Base-by-base conservation (phyloP, 352 stramenopile species). In the Pythium folliculosum region DNA sequence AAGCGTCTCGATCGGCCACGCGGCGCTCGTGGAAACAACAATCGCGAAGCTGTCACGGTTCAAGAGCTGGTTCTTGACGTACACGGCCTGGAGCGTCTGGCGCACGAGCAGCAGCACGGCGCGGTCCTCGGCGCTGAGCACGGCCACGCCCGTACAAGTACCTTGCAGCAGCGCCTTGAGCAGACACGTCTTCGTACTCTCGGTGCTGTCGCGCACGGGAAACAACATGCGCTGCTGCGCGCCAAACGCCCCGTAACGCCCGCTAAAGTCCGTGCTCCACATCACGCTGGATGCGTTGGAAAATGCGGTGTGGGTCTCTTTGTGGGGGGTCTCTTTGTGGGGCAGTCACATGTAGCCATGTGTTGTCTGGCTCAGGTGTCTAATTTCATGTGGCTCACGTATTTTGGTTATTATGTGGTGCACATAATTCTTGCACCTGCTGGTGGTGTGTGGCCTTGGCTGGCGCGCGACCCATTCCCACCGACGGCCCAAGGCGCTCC, bases 221-320 rank as follows among this genome's bases (percentile, higher is more conserved):
- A 91, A 89, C 49, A 88, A 53, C 51, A 89, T 21, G 6, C 83
- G 77, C 58, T 89, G 77, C 49, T 80, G 65, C 12, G 72, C 70
- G 44, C 48, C 63, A 56, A 90, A 76, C 30, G 56, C 55, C 50
- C 81, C 77, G 44, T 67, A 40, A 25, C 64, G 59, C 7, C 76
- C 78, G 51, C 74, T 76, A 57, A 76, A 66, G 40, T 75, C 77
- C 0, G 72, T 51, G 52, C 81, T 87, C 81, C 81, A 89, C 83
- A 91, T 91, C 6, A 27, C 35, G 4, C 40, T n/a, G 3, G 27
- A 2, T 32, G 3, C 27, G 27, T 32, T 32, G 27, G 27, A 32
- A 6, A 32, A 5, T 5, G 27, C 27, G 27, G 27, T 5, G 3
- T 32, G 27, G 27, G 2, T 32, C 27, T 5, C 27, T 32, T 32